Evolutionary conservation across 2,329 filamentous ascomycete genomes (phyloP).

Genomic region (Didymella segeticola): DNA sequence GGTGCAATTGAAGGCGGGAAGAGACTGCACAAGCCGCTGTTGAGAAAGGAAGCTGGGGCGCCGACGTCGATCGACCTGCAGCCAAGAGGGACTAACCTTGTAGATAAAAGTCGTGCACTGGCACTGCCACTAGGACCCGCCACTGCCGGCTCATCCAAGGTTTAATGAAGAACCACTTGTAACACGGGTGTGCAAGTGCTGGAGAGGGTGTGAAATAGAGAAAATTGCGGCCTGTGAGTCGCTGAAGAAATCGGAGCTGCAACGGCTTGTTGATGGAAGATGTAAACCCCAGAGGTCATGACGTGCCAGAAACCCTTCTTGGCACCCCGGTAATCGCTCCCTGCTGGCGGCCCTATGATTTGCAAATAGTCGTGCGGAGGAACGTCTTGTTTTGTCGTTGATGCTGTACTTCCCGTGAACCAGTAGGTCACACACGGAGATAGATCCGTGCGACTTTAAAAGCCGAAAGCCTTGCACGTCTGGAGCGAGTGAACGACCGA

Average conservation of each 20-base stretch:
- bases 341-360: conserved; percentile 15
- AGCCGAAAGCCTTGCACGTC: conserved; percentile 3
- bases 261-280: neutral
- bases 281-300: conserved; percentile 11
- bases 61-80: conserved; percentile 20
- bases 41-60: conserved; percentile 32
- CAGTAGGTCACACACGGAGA: conserved; percentile 22
- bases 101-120: conserved; percentile 16
- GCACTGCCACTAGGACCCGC: conserved; percentile 12
- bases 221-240: conserved; percentile 1
- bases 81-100: conserved; percentile 21
- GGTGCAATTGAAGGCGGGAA: conserved; percentile 19
- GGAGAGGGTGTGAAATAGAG: neutral
- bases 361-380: conserved; percentile 21
- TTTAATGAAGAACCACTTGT: neutral
- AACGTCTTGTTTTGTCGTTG: conserved; percentile 16
- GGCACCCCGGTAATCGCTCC: neutral
- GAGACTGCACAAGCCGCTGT: conserved; percentile 21
- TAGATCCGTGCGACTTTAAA: conserved; percentile 15
- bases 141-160: conserved; percentile 13
- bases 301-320: conserved; percentile 9
- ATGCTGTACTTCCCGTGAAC: conserved; percentile 18
- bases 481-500: conserved; percentile 12
- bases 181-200: neutral
- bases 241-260: neutral